These are phyloP conservation scores for Saturnispora ahearnii DNA, from an alignment of 805 yeast genomes.

Conservation along the genomic window DNA sequence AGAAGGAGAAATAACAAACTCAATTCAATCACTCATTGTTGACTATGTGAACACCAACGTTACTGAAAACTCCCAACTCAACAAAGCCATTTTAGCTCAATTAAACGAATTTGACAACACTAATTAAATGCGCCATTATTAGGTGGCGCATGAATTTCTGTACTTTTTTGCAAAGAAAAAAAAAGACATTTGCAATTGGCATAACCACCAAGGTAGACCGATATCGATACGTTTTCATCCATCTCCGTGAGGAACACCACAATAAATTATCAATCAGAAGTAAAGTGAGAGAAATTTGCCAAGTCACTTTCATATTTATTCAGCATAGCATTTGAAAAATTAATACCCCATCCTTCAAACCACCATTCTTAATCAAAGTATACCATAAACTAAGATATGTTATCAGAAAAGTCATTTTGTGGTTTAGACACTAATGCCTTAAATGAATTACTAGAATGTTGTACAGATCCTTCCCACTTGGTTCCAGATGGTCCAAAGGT, in stretches of 20 bases:
- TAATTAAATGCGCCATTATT: not conserved
- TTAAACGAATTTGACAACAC: not conserved
- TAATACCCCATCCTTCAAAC: not conserved
- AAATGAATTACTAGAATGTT: constrained; percentile 13
- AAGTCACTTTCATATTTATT: not conserved
- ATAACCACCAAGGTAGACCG: not conserved
- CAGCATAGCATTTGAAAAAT: not conserved
- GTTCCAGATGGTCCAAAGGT: constrained; percentile 3
- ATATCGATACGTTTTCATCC: not conserved
- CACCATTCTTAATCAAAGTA: not conserved
- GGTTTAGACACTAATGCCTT: constrained; percentile 8
- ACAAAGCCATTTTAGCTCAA: not conserved
- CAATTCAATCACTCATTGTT: not conserved
- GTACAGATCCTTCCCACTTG: constrained; percentile 13
- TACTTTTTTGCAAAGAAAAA: not conserved
- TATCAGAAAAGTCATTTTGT: constrained; percentile 6
- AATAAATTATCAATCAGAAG: too few species aligned
- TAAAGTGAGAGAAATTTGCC: too few species aligned
- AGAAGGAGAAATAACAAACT: not conserved
- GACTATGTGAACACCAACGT: not conserved
- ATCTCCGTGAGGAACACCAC: not conserved
- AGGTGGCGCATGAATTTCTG: not conserved
- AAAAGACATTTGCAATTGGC: not conserved
- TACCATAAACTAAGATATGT: not conserved
- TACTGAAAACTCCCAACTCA: not conserved